These are phyloP conservation scores for Lachnellula cervina DNA, from an alignment of 2,329 filamentous ascomycete genomes.

Conservation along the genomic window DNA sequence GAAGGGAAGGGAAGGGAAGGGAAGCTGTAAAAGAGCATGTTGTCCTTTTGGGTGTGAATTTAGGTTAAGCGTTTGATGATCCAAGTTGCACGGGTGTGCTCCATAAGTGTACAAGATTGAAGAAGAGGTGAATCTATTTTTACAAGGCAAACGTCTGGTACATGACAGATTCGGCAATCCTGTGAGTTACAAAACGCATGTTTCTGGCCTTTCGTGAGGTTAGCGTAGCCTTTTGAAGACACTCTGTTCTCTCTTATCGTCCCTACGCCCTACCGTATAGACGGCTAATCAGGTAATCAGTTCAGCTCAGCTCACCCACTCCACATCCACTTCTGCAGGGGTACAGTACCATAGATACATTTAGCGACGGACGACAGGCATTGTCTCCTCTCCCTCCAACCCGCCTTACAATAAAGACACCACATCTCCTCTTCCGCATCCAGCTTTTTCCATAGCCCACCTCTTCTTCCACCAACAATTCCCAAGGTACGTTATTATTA, in stretches of 20 bases:
- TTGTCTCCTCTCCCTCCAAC: not conserved
- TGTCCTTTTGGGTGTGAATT: not conserved
- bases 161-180: too few relatives aligned
- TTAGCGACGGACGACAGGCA: slow-evolving; percentile 2
- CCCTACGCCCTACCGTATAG: not conserved
- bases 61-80: not conserved
- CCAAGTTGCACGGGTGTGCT: too few relatives aligned
- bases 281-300: not conserved
- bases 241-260: slow-evolving; percentile 14
- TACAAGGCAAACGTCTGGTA: too few relatives aligned
- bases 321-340: too few relatives aligned
- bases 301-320: too few relatives aligned
- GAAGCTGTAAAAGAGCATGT: not conserved
- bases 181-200: not conserved
- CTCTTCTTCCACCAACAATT: not conserved
- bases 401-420: slow-evolving; percentile 19
- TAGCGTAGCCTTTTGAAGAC: slow-evolving; percentile 6
- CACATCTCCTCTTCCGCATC: slow-evolving; percentile 21
- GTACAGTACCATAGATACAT: not conserved
- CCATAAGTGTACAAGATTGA: too few relatives aligned
- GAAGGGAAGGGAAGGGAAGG: too few relatives aligned
- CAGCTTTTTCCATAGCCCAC: not conserved
- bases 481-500: slow-evolving; percentile 11
- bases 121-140: too few relatives aligned
- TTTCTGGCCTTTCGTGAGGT: not conserved